Base-by-base conservation (phyloP, 1,139 yeast genomes). In the Hyphopichia fennica region DNA sequence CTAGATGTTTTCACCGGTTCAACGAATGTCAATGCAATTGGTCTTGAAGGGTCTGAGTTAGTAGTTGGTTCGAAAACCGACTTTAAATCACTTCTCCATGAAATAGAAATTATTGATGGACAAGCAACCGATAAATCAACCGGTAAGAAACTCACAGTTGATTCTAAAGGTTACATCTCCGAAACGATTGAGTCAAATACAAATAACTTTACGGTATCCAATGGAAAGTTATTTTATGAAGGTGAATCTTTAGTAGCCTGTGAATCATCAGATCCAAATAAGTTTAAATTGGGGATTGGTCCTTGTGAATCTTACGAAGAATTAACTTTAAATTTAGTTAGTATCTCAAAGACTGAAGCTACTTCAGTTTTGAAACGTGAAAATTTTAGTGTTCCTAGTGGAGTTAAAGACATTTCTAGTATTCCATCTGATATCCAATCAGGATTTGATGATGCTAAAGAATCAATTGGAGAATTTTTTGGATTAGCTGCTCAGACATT, bases 1-100 rank as follows among this genome's bases (percentile, higher is more conserved):
- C 55, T 57, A 34, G 46, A 42, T 25, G 43, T 45, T 10, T n/a
- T 9, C 13, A 25, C 28, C 13, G 28, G 11, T 25, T 9, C 28
- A 9, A 9, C 28, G 4, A 11, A 4, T 25, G 8, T 25, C 13
- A 11, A 11, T 25, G 28, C 28, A 4, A 37, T 42, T 35, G 54
- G 45, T 39, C 51, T 51, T 29, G 55, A 53, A 32, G 63, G 57
- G 43, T 48, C 49, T 32, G 39, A 57, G 16, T 57, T 62, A 49
- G 51, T 44, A 18, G 62, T 58, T 49, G 45, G 43, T 32, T 45
- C 33, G 27, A 38, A 50, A 37, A 46, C 48, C 37, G 46, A 49
- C 32, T 46, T 42, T 44, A 45, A 54, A 38, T 20, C 48, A n/a
- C 41, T 52, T 35, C 50, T 51, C n/a, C 49, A 43, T 20, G 50